A percentile compares a stretch with the other conserved stretches of the same genome.
These are phyloP conservation scores for Collybiopsis luxurians DNA, from an alignment of 768 basidiomycete species.

Conservation along the genomic window DNA sequence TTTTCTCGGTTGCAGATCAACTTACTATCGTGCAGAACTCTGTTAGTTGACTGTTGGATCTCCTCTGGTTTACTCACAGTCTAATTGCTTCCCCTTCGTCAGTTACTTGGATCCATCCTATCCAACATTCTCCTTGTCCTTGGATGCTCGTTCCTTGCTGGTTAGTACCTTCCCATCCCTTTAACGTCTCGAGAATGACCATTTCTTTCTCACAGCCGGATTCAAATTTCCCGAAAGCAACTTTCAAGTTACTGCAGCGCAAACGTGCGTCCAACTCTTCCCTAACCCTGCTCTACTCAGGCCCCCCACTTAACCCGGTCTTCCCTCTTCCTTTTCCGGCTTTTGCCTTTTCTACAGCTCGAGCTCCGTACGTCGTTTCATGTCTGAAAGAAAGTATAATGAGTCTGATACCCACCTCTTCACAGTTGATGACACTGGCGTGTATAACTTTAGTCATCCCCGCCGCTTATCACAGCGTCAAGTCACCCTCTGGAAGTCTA, in stretches of 20 bases:
- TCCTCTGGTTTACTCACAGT: not conserved
- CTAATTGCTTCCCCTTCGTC: constrained; percentile 3
- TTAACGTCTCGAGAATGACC: not conserved
- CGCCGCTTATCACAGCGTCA: constrained; percentile 72
- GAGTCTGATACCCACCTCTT: too few relatives aligned
- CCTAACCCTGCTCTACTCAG: not conserved
- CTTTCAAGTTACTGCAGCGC: constrained; percentile 85
- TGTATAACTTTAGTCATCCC: constrained; percentile 90
- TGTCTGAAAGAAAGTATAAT: too few relatives aligned
- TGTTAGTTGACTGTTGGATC: constrained; percentile 36
- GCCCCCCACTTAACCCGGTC: not conserved
- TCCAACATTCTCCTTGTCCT: constrained; percentile 90
- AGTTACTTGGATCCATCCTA: constrained; percentile 90
- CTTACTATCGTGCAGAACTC: constrained; percentile 91
- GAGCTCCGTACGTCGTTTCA: constrained; percentile 39
- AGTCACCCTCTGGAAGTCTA: constrained; percentile 1
- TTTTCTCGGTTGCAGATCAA: constrained; percentile 47
- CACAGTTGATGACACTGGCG: constrained; percentile 85
- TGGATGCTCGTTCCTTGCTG: constrained; percentile 88
- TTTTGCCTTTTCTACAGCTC: constrained; percentile 29
- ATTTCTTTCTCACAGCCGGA: constrained; percentile 46
- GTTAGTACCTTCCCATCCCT: constrained; percentile 28
- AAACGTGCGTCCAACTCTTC: constrained; percentile 54
- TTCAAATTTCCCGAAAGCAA: constrained; percentile 59
- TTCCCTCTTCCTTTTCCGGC: constrained; percentile 5